These are phyloP conservation scores for Madurella fahalii DNA, from an alignment of 2,329 filamentous ascomycete species.

Conservation along the genomic window DNA sequence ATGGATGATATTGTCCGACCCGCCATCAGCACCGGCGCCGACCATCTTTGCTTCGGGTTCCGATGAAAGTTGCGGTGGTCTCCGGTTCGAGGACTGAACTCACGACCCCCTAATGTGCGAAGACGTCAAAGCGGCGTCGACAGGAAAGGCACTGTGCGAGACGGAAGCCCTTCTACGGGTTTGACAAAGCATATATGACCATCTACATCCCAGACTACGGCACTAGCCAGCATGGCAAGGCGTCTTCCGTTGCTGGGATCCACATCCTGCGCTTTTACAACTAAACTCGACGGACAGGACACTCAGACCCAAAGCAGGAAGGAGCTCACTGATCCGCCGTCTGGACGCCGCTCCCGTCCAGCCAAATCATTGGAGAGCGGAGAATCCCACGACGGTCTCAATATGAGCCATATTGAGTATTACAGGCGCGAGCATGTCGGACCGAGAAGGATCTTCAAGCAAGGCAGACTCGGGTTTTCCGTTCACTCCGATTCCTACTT, in stretches of 20 bases:
- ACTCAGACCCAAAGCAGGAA: neutral
- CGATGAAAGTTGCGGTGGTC: neutral
- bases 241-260: neutral
- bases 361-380: neutral
- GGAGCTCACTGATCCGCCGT: neutral
- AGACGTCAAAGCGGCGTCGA: neutral
- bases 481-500: neutral
- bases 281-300: neutral
- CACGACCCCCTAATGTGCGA: neutral
- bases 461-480: neutral
- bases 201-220: neutral
- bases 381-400: neutral
- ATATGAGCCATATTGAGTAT: slow-evolving; percentile 3
- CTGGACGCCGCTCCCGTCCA: neutral
- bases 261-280: neutral
- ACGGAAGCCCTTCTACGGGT: neutral
- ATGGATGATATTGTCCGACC: slow-evolving; percentile 32
- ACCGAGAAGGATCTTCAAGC: neutral
- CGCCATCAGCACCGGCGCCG: slow-evolving; percentile 11
- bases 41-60: slow-evolving; percentile 18
- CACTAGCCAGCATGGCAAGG: neutral
- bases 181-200: neutral
- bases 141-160: neutral
- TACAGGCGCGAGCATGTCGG: slow-evolving; percentile 2
- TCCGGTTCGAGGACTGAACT: neutral